A percentile compares a stretch with the other conserved stretches of the same genome.
Evolutionary conservation across 1,284 basidiomycete species (phyloP).

Genomic region (Taiwanofungus camphoratus): DNA sequence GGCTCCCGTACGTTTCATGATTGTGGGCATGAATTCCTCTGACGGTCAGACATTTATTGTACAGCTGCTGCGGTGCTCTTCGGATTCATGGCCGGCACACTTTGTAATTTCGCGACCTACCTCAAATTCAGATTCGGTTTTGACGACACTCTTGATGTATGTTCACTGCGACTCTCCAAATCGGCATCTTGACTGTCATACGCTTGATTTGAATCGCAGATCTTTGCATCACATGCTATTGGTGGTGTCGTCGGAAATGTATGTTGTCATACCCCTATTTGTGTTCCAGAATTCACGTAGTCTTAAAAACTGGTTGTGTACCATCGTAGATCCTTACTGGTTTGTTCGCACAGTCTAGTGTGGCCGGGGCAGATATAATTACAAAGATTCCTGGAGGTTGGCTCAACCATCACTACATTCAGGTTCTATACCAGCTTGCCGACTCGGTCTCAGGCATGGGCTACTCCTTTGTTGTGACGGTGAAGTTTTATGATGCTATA

Average conservation of each 20-base stretch:
- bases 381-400: slow-evolving; percentile 79
- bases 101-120: slow-evolving; percentile 93
- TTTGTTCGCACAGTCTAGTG: slow-evolving; percentile 83
- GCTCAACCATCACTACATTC: slow-evolving; percentile 82
- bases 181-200: not conserved
- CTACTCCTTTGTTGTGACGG: slow-evolving; percentile 82
- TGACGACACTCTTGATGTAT: slow-evolving; percentile 78
- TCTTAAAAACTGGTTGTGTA: slow-evolving; percentile 23
- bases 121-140: slow-evolving; percentile 78
- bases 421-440: slow-evolving; percentile 86
- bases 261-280: slow-evolving; percentile 4
- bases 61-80: slow-evolving; percentile 74
- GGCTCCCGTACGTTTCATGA: slow-evolving; percentile 54
- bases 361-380: slow-evolving; percentile 83
- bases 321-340: slow-evolving; percentile 59
- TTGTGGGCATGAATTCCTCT: not conserved
- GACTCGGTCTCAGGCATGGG: slow-evolving; percentile 69
- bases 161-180: slow-evolving; percentile 17
- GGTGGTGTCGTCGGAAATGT: slow-evolving; percentile 86
- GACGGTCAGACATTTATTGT: not conserved
- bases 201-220: slow-evolving; percentile 33
- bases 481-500: slow-evolving; percentile 29
- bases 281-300: not conserved
- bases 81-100: slow-evolving; percentile 78
- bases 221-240: slow-evolving; percentile 87